phyloP scores from a whole-genome alignment of 164 flowering plant species.

The Saururus chinensis region DNA sequence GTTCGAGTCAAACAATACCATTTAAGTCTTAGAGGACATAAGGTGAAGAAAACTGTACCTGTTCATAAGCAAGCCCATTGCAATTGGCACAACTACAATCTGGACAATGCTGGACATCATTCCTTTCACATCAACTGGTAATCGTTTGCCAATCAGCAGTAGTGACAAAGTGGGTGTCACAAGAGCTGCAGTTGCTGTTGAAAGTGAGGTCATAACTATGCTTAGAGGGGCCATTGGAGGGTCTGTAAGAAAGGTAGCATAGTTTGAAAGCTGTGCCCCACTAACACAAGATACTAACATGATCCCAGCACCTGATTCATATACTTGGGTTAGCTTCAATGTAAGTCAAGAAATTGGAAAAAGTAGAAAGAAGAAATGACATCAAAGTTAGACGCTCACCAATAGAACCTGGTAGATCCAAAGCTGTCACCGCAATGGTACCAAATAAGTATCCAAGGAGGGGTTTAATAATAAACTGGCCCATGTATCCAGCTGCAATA shows the following conservation, averaged over 20 bases:
- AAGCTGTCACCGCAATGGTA: slow-evolving; percentile 42
- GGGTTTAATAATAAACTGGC: slow-evolving; percentile 78
- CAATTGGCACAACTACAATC: slow-evolving; percentile 84
- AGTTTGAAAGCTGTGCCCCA: slow-evolving; percentile 93
- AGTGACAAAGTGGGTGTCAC: slow-evolving; percentile 78
- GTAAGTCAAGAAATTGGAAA: neutral
- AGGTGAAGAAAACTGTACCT: slow-evolving; percentile 24
- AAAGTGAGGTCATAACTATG: slow-evolving; percentile 91
- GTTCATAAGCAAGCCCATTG: slow-evolving; percentile 74
- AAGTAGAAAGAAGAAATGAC: neutral
- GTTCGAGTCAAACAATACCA: neutral
- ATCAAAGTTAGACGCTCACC: slow-evolving; percentile 32
- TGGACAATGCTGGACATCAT: slow-evolving; percentile 86
- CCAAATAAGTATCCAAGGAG: slow-evolving; percentile 75
- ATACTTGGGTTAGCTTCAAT: slow-evolving; percentile 7
- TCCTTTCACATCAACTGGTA: slow-evolving; percentile 91
- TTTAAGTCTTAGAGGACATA: neutral
- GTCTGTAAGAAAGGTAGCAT: slow-evolving; percentile 90
- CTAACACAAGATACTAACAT: slow-evolving; percentile 93
- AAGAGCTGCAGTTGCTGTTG: slow-evolving; percentile 84
- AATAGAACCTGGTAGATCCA: slow-evolving; percentile 67
- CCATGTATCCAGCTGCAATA: slow-evolving; percentile 73
- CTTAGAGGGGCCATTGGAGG: slow-evolving; percentile 90
- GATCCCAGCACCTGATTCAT: slow-evolving; percentile 79
- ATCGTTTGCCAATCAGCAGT: slow-evolving; percentile 74